Evolutionary conservation across 257 asterid genomes (phyloP), one percentile per base, ranked within the genome.

Genomic region (Fraxinus anomala): DNA sequence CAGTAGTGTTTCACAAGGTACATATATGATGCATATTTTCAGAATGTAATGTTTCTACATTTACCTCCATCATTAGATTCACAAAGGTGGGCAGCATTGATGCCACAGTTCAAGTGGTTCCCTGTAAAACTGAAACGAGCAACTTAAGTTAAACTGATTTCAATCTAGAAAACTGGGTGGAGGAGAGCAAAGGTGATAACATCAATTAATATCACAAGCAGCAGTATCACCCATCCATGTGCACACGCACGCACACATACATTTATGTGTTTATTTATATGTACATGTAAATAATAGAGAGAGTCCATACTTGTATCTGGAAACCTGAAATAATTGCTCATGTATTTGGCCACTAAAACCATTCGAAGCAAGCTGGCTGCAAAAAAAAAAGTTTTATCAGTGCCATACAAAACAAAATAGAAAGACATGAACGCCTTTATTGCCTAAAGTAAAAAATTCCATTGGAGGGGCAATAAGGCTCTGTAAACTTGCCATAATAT

Each of bases 321-420:
- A 88, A 70, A 90, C 87, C 77, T 83, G 83, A 82, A 93, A 93
- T 33, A 93, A 85, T 54, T 77, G 86, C 70, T 85, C 90, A 5
- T 98, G 98, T 81, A 95, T 84, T 63, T 79, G 78, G 68, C 97
- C 98, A 76, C 82, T 87, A 39, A 95, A 93, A 77, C 73, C 80
- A 84, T 95, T 95, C 5, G 91, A 93, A 77, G 84, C 91, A 66
- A 95, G 92, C 86, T 93, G 96, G 36, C 99, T 95, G 93, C 88
- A n/a, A 54, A 54, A n/a, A 54, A 54, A n/a, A 19, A 1, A 54
- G 12, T 19, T 54, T 54, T 4, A 54, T 19, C 65, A 54, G 26
- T 54, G 65, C 26, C 28, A n/a, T 54, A 54, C 6, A 54, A n/a
- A 54, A n/a, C 12, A 19, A 6, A 54, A 19, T 54, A 54, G 28